A percentile compares a stretch with the other conserved stretches of the same genome.
Conservation (phyloP, 331 rosid species). For the Pyracantha coccinea region DNA sequence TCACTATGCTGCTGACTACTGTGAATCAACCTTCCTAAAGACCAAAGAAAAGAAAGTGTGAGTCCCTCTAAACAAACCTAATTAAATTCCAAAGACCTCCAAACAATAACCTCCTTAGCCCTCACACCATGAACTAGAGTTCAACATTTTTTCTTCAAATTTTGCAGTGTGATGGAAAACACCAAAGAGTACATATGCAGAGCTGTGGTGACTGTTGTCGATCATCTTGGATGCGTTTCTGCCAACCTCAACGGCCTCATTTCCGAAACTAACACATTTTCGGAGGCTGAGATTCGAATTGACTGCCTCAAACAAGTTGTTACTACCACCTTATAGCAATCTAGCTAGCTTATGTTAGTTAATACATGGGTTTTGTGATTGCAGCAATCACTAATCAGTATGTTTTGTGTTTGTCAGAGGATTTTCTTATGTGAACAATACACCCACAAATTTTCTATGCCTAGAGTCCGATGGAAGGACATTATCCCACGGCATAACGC, state of each 20-base stretch:
- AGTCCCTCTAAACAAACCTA: conserved; percentile 16
- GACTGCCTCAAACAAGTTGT: conserved; percentile 67
- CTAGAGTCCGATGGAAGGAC: conserved; percentile 47
- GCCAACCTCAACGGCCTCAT: conserved; percentile 47
- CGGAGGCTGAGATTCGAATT: conserved; percentile 51
- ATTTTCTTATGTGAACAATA: conserved; percentile 57
- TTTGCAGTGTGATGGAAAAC: conserved; percentile 57
- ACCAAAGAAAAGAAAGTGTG: conserved; percentile 47
- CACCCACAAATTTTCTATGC: conserved; percentile 49
- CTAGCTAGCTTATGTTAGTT: not conserved
- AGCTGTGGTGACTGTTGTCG: conserved; percentile 69
- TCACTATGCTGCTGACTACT: conserved; percentile 67
- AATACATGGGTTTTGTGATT: not conserved
- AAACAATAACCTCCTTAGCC: not conserved
- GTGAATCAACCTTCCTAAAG: conserved; percentile 56
- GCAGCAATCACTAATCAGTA: conserved; percentile 1
- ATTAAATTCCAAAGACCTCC: not conserved
- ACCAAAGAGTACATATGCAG: conserved; percentile 80
- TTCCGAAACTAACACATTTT: conserved; percentile 50
- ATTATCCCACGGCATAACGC: conserved; percentile 45
- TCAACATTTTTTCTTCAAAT: not conserved
- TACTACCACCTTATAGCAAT: not conserved
- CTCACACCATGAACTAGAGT: not conserved
- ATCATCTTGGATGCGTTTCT: conserved; percentile 84
- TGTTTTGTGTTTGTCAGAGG: conserved; percentile 33